phyloP scores from a whole-genome alignment of 306 rosid genomes.

The Canavalia gladiata region DNA sequence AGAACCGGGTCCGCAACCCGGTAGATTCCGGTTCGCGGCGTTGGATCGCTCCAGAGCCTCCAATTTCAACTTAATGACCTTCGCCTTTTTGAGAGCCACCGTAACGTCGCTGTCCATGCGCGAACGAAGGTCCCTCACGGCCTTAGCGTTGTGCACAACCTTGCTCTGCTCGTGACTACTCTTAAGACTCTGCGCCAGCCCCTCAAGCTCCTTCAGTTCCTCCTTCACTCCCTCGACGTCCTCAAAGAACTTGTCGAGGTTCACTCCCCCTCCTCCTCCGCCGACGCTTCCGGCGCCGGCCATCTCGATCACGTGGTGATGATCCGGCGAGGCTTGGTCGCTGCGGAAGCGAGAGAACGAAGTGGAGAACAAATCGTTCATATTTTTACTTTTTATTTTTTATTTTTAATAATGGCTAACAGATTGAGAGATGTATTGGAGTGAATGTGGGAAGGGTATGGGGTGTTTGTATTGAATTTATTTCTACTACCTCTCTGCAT shows the following conservation, averaged over 20 bases:
- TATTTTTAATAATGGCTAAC: too few relatives aligned
- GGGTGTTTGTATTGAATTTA: not conserved
- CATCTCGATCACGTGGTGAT: constrained; percentile 83
- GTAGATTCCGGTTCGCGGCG: constrained; percentile 83
- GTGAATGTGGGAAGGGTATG: not conserved
- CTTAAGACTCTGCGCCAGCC: constrained; percentile 53
- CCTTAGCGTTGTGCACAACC: constrained; percentile 82
- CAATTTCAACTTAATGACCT: constrained; percentile 79
- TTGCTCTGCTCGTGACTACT: constrained; percentile 80
- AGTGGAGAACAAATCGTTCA: constrained; percentile 85
- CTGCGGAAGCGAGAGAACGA: constrained; percentile 80
- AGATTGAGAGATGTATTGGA: too few relatives aligned
- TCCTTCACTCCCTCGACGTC: constrained; percentile 86
- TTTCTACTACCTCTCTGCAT: not conserved
- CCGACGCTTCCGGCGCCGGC: constrained; percentile 42
- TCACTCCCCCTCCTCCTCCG: constrained; percentile 55
- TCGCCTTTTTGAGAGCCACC: constrained; percentile 84
- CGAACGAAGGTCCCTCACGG: constrained; percentile 81
- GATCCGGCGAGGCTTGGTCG: constrained; percentile 64
- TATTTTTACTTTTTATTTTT: not conserved
- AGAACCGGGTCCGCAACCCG: constrained; percentile 91
- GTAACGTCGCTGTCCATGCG: constrained; percentile 90
- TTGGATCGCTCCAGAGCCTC: constrained; percentile 91
- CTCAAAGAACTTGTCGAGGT: constrained; percentile 82
- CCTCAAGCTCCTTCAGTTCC: constrained; percentile 80